Evolutionary conservation across 2,329 filamentous ascomycete genomes (phyloP), one percentile per base, ranked within the genome.

Genomic region (Emydomyces testavorans): DNA sequence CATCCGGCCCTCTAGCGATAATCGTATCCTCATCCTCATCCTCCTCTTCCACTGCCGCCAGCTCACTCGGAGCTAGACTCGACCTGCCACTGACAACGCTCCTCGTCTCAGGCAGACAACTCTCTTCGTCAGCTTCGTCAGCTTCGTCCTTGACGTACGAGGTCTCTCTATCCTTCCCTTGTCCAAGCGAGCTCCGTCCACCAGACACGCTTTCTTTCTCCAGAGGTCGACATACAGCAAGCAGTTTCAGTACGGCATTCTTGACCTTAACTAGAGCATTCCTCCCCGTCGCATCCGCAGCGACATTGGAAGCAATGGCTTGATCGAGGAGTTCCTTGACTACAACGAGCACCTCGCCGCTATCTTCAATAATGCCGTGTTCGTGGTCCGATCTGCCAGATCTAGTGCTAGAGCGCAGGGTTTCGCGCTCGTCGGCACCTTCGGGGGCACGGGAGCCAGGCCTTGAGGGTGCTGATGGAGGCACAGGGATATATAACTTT

Each of bases 401-500:
- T 41, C 62, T 60, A 16, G 58, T 57, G 41, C 65, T 68, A 13
- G 60, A 62, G 79, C 83, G 16, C 71, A 72, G 48, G 78, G 67
- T 37, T 80, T 65, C 41, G 75, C 76, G 37, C 73, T 73, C 52
- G 32, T 85, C 79, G 23, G 44, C 16, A 1, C 80, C 79, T 24
- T 76, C 71, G 26, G 75, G 65, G 3, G 64, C 59, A 26, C 65
- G 60, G 1, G 65, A 63, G 13, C 63, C 58, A 70, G 39, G 82
- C 68, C 39, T 77, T 71, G 26, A 73, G 69, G 62, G 82, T 80
- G 29, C 78, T 60, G 32, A 74, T 69, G 51, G 80, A 1, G 82
- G 71, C 0, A 85, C 76, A 1, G 82, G 80, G 40, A 96, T 75
- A 60, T 89, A 80, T 1, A 95, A 72, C 65, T 95, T 96, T 54